Percentiles rank a stretch among this genome's conserved stretches.
Conservation (phyloP, 768 basidiomycete genomes). For the Suillus paluster region DNA sequence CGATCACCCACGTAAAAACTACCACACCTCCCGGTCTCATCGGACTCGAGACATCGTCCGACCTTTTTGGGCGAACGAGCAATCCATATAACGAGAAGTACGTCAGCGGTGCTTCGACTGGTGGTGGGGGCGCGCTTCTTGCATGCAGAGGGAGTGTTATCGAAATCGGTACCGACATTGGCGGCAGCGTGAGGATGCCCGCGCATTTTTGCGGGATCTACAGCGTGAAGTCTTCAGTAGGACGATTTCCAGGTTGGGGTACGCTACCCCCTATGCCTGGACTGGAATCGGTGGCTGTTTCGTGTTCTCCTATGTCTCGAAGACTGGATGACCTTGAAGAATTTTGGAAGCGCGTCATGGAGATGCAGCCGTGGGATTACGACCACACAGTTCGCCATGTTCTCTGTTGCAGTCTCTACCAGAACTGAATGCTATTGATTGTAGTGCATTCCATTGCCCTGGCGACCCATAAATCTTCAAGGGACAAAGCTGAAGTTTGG, state of each 20-base stretch:
- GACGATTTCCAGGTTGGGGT: conserved; percentile 44
- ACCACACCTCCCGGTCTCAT: conserved; percentile 48
- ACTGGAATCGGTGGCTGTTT: conserved; percentile 40
- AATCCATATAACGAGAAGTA: conserved; percentile 52
- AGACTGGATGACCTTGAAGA: conserved; percentile 45
- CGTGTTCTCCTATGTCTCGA: conserved; percentile 46
- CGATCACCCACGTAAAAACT: conserved; percentile 46
- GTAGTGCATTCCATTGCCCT: conserved; percentile 48
- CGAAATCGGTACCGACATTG: conserved; percentile 54
- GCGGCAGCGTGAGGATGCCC: conserved; percentile 54
- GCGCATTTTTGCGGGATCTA: conserved; percentile 53
- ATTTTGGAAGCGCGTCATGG: conserved; percentile 47
- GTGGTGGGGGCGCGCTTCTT: conserved; percentile 54
- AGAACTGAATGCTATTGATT: not conserved
- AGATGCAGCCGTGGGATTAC: conserved; percentile 47
- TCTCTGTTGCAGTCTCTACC: not conserved
- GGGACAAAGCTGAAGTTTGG: conserved; percentile 44
- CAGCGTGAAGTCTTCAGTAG: conserved; percentile 41
- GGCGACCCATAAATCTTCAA: conserved; percentile 40
- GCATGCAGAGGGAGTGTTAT: conserved; percentile 48
- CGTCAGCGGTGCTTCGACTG: conserved; percentile 52
- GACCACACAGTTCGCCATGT: conserved; percentile 41
- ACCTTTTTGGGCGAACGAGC: conserved; percentile 49
- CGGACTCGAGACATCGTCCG: conserved; percentile 45
- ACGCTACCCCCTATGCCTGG: conserved; percentile 38